A percentile compares a stretch with the other conserved stretches of the same genome.
These are phyloP conservation scores for Komagataea norvegica DNA, from an alignment of 1,139 yeast genomes.

Conservation along the genomic window DNA sequence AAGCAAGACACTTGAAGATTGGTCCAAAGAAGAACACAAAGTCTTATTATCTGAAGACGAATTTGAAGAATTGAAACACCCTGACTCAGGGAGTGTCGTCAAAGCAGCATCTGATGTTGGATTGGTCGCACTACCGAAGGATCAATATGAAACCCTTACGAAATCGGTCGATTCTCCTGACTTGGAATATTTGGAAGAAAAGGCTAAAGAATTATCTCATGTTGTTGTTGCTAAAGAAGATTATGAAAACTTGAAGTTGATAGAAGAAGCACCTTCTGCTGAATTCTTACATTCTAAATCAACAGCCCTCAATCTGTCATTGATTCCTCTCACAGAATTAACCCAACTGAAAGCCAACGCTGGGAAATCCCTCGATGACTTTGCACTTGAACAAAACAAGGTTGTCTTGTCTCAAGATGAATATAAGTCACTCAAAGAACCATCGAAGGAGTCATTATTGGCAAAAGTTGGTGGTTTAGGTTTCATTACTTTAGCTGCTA, in stretches of 20 bases:
- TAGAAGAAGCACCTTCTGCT: neutral
- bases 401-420: slow-evolving; percentile 23
- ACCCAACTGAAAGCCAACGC: slow-evolving; percentile 13
- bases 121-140: slow-evolving; percentile 37
- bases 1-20: slow-evolving; percentile 11
- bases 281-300: slow-evolving; percentile 4
- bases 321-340: slow-evolving; percentile 9
- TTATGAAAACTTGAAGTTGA: neutral
- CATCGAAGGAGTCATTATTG: slow-evolving; percentile 23
- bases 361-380: slow-evolving; percentile 9
- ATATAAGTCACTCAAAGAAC: slow-evolving; percentile 21
- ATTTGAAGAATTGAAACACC: slow-evolving; percentile 15
- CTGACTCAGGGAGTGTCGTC: slow-evolving; percentile 14
- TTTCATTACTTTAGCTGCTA: slow-evolving; percentile 42
- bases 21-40: slow-evolving; percentile 11
- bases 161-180: slow-evolving; percentile 6
- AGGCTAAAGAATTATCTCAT: slow-evolving; percentile 32
- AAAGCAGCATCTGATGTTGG: slow-evolving; percentile 41
- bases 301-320: neutral
- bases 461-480: slow-evolving; percentile 32
- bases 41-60: slow-evolving; percentile 20
- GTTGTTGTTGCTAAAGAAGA: slow-evolving; percentile 23
- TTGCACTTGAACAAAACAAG: slow-evolving; percentile 10
- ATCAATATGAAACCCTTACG: slow-evolving; percentile 23
- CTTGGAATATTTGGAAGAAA: slow-evolving; percentile 25